phyloP scores from a whole-genome alignment of 805 yeast genomes.

The Barnettozyma californica region DNA sequence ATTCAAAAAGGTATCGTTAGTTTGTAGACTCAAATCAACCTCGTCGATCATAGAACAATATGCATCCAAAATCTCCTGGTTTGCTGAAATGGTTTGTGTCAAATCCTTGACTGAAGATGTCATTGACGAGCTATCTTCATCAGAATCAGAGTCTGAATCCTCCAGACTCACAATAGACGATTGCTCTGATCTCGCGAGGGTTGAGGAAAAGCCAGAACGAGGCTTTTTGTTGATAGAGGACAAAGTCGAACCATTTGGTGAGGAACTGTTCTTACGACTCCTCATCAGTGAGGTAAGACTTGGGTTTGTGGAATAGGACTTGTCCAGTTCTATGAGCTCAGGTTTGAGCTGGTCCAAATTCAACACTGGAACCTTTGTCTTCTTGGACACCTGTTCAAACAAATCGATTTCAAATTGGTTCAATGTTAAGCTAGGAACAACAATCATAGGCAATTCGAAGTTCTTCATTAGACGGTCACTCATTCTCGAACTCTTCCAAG shows the following conservation, averaged over 20 bases:
- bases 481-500: conserved; percentile 58
- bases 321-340: conserved; percentile 7
- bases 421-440: conserved; percentile 59
- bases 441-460: conserved; percentile 54
- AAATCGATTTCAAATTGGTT: conserved; percentile 43
- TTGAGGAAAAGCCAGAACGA: conserved; percentile 1
- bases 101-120: conserved; percentile 8
- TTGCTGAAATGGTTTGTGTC: conserved; percentile 8
- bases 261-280: background rate
- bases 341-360: conserved; percentile 9
- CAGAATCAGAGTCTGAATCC: conserved; percentile 1
- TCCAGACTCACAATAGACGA: background rate
- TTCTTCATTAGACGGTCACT: conserved; percentile 61
- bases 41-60: conserved; percentile 4
- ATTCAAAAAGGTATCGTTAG: conserved; percentile 2
- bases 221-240: background rate
- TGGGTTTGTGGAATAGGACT: conserved; percentile 8
- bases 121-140: conserved; percentile 1
- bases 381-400: conserved; percentile 29
- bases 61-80: conserved; percentile 5
- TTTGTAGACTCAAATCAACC: background rate
- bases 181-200: conserved; percentile 1
- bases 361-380: conserved; percentile 1
- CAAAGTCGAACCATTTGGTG: background rate
- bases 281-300: conserved; percentile 11